Conservation (phyloP, 495 filamentous ascomycete species). For the Hyaloscypha variabilis region DNA sequence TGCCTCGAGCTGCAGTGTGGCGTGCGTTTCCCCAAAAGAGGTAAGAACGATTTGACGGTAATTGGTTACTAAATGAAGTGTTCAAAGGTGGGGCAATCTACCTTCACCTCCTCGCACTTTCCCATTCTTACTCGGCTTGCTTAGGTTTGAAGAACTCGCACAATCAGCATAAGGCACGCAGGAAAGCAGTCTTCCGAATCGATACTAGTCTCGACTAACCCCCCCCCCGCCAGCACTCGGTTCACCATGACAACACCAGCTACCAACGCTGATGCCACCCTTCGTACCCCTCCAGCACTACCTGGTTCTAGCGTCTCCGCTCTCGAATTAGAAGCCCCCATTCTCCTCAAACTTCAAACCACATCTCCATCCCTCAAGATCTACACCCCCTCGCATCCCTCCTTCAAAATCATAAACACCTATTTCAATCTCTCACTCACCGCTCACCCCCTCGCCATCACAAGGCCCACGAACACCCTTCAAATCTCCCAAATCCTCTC, state of each 20-base stretch:
- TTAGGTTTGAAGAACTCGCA: no score
- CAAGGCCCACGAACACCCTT: slow-evolving; percentile 20
- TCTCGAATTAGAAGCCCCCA: background rate
- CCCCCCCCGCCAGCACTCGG: no score
- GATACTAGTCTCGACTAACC: no score
- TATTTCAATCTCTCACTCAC: slow-evolving; percentile 6
- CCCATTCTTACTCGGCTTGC: no score
- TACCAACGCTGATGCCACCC: no score
- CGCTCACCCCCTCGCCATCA: background rate
- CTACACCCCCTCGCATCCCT: background rate
- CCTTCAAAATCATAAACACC: background rate
- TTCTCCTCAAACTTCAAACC: background rate
- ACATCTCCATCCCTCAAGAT: slow-evolving; percentile 1
- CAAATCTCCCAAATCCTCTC: slow-evolving; percentile 36
- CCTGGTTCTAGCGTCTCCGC: background rate
- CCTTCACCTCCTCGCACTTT: no score
- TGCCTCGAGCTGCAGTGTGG: background rate
- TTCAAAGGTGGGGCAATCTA: no score
- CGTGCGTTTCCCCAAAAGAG: background rate
- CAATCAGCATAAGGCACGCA: no score
- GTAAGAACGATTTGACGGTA: background rate
- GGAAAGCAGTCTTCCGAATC: no score
- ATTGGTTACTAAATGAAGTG: no score
- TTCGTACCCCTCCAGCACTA: no score
- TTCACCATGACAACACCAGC: no score